phyloP scores from a whole-genome alignment of 2,329 filamentous ascomycete genomes.

The Xylaria sp. region DNA sequence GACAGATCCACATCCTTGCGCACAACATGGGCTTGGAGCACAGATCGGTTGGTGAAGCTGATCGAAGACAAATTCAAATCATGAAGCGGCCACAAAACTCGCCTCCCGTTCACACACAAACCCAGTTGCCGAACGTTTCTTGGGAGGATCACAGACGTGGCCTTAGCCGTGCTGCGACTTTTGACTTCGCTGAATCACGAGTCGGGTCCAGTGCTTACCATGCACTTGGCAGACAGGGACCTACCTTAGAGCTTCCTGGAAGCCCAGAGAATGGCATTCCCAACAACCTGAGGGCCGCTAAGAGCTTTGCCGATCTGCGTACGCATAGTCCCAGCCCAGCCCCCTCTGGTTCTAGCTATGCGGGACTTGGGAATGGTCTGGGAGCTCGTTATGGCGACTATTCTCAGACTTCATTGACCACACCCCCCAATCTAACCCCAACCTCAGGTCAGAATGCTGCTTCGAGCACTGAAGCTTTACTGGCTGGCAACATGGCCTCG shows the following conservation, averaged over 20 bases:
- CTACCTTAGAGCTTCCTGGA: conserved; percentile 85
- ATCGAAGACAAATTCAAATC: conserved; percentile 88
- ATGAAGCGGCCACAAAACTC: conserved; percentile 67
- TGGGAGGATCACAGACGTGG: conserved; percentile 80
- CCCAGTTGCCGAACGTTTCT: conserved; percentile 61
- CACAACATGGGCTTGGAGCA: conserved; percentile 95
- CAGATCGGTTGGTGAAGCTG: conserved; percentile 83
- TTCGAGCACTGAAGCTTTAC: conserved; percentile 37
- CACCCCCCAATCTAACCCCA: conserved; percentile 39
- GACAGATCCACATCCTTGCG: conserved; percentile 89
- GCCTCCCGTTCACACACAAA: conserved; percentile 58
- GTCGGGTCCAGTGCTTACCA: conserved; percentile 71
- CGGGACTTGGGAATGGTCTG: conserved; percentile 51
- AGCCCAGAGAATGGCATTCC: conserved; percentile 69
- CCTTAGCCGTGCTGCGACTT: conserved; percentile 92
- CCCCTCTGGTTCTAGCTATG: conserved; percentile 84
- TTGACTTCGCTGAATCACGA: conserved; percentile 83
- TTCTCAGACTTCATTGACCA: conserved; percentile 36
- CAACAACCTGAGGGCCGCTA: conserved; percentile 86
- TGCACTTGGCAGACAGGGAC: conserved; percentile 77
- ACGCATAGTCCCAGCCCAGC: conserved; percentile 95
- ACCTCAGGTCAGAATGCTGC: conserved; percentile 39
- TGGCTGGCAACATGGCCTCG: conserved; percentile 42
- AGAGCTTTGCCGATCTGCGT: conserved; percentile 93
- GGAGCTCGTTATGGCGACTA: conserved; percentile 41